Evolutionary conservation across 352 stramenopile genomes (phyloP).

Genomic region (Phytophthora sansomeana): DNA sequence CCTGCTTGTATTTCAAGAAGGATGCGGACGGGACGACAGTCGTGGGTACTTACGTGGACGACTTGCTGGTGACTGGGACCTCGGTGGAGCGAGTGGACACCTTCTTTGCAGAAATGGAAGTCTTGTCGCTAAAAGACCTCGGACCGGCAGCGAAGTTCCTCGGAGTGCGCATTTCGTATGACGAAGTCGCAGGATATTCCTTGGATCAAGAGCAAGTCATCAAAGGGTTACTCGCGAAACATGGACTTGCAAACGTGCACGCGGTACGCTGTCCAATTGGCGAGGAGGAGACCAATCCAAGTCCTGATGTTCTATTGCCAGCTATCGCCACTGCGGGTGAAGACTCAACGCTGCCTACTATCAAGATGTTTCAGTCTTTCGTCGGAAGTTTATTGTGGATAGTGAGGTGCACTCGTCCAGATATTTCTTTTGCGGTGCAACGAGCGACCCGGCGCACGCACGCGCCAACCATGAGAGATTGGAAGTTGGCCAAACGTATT

Average conservation of each 20-base stretch:
- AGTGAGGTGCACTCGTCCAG: conserved; percentile 7
- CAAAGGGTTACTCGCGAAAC: not conserved
- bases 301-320: too few species aligned
- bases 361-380: conserved; percentile 7
- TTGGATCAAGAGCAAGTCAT: conserved; percentile 2
- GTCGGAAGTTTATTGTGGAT: conserved; percentile 10
- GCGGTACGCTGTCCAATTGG: not conserved
- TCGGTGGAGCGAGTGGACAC: not conserved
- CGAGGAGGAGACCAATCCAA: not conserved
- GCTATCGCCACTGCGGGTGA: not conserved
- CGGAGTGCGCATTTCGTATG: not conserved
- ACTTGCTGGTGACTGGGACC: too few species aligned
- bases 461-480: not conserved
- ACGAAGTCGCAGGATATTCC: conserved; percentile 1
- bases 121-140: conserved; percentile 2
- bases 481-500: conserved; percentile 5
- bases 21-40: too few species aligned
- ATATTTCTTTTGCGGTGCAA: conserved; percentile 12
- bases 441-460: not conserved
- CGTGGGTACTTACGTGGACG: too few species aligned
- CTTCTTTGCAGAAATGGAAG: conserved; percentile 6
- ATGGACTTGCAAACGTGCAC: not conserved
- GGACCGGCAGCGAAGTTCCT: conserved; percentile 5
- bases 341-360: not conserved
- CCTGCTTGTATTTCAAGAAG: too few species aligned